Evolutionary conservation across 2,329 filamentous ascomycete species (phyloP), one percentile per base, ranked within the genome.

Genomic region (Xylariales sp.): DNA sequence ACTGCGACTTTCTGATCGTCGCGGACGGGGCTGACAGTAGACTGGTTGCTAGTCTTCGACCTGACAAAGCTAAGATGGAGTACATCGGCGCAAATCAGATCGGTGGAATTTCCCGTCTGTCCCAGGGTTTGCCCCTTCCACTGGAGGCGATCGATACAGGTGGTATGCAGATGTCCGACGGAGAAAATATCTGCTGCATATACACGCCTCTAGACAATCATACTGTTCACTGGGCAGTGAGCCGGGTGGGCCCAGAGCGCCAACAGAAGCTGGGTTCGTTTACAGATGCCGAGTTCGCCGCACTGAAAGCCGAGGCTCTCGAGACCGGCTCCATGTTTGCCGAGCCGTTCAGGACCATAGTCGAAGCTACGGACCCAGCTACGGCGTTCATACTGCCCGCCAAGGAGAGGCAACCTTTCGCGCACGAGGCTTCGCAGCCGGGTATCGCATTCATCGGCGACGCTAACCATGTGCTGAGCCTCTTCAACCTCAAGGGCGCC

Each of bases 1-100:
- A 57, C 16, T 67, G 65, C 30, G 67, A 72, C 41, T 13, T 72
- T 1, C 55, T 73, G 6, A 53, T 73, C 24, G 66, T 58, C 1
- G 66, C 69, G 0, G 70, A 73, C 41, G 70, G 69, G 0, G 59
- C 65, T 0, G 57, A 50, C 14, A 70, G 65, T 43, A 67, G 60
- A 40, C 51, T 72, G 3, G 51, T 70, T 21, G 46, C 49, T 11
- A 43, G 28, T 8, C 43, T 72, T 5, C 54, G 67, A 15, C 66
- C 66, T 7, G n/a, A n/a, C n/a, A 41, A 57, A 5, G 65, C 70
- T 37, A 49, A 37, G 2, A 53, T 71, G 3, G 23, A 59, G 12
- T 70, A 62, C 45, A 53, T 60, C 2, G 67, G 67, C 0, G 60
- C 61, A 4, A 53, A 66, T 4, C 52, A 62, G 15, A 53, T 67